Percentiles rank a stretch among this genome's conserved stretches.
These are phyloP conservation scores for Monilinia fructicola DNA, from an alignment of 2,329 filamentous ascomycete genomes.

Conservation along the genomic window DNA sequence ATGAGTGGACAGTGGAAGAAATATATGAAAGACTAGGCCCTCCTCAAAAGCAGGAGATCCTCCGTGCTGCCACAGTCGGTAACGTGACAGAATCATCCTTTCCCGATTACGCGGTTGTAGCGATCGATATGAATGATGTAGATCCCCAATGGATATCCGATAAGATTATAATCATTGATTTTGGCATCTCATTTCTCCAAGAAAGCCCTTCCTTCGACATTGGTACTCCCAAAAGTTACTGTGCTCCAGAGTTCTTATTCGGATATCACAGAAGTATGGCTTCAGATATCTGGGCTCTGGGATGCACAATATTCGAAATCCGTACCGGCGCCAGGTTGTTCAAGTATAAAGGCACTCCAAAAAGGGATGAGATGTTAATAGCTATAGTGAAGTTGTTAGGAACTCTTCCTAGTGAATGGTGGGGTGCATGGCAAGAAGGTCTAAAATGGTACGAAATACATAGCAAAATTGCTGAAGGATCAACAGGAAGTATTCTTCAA, in stretches of 20 bases:
- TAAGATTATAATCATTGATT: conserved; percentile 31
- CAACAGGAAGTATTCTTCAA: conserved; percentile 21
- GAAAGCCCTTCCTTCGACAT: conserved; percentile 20
- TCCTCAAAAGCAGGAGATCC: conserved; percentile 26
- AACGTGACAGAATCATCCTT: neutral
- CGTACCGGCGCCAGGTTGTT: conserved; percentile 27
- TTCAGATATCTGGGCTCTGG: conserved; percentile 33
- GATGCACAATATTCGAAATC: conserved; percentile 31
- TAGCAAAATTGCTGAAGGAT: neutral
- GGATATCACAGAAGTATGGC: conserved; percentile 19
- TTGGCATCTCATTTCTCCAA: conserved; percentile 28
- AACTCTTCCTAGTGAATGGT: conserved; percentile 26
- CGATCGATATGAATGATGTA: conserved; percentile 28
- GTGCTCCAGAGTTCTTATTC: conserved; percentile 30
- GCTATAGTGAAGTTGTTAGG: conserved; percentile 27
- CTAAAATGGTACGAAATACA: conserved; percentile 25
- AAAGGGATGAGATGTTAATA: conserved; percentile 26
- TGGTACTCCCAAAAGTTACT: conserved; percentile 29
- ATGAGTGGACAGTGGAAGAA: conserved; percentile 27
- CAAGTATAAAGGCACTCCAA: conserved; percentile 24
- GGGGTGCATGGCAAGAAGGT: conserved; percentile 28
- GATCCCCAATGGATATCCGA: conserved; percentile 29
- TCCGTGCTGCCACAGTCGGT: neutral
- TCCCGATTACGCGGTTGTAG: conserved; percentile 26
- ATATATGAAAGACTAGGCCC: conserved; percentile 27